A percentile compares a stretch with the other conserved stretches of the same genome.
phyloP scores from a whole-genome alignment of 1,284 basidiomycete genomes.

The Cystobasidiaceae sp. region DNA sequence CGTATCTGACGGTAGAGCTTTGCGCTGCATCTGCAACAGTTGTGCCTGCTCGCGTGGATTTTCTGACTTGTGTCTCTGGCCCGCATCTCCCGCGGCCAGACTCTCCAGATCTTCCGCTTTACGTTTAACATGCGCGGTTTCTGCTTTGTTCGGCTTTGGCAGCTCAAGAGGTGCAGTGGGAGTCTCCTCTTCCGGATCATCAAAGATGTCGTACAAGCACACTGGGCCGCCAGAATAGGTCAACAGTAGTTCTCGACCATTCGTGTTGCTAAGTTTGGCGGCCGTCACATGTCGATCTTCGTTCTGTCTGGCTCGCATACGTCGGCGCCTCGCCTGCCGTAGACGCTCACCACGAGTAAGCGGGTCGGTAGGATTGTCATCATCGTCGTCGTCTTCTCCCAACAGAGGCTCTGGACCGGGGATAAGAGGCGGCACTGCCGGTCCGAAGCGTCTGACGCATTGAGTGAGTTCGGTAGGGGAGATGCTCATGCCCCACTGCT shows the following conservation, averaged over 20 bases:
- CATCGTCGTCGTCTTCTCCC: not conserved
- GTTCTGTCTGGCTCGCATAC: not conserved
- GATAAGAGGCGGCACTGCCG: conserved; percentile 42
- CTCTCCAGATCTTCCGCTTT: not conserved
- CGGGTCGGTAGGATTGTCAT: not conserved
- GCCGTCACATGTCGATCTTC: conserved; percentile 43
- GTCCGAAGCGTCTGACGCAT: conserved; percentile 78
- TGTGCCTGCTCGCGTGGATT: too few relatives aligned
- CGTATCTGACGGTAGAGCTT: too few relatives aligned
- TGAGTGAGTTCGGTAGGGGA: conserved; percentile 56
- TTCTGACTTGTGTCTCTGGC: too few relatives aligned
- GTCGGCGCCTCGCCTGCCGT: not conserved
- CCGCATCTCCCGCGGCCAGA: too few relatives aligned
- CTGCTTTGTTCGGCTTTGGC: too few relatives aligned
- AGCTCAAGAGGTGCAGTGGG: too few relatives aligned
- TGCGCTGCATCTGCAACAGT: too few relatives aligned
- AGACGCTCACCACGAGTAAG: conserved; percentile 1
- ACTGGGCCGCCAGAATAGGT: conserved; percentile 42
- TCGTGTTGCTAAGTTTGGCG: conserved; percentile 41
- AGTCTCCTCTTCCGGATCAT: conserved; percentile 30
- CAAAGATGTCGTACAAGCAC: conserved; percentile 44
- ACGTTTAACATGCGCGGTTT: not conserved
- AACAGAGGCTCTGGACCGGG: not conserved
- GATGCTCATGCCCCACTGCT: conserved; percentile 64
- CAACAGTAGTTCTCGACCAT: conserved; percentile 42